Conservation (phyloP, 495 filamentous ascomycete species). For the Penicillium pancosmium region DNA sequence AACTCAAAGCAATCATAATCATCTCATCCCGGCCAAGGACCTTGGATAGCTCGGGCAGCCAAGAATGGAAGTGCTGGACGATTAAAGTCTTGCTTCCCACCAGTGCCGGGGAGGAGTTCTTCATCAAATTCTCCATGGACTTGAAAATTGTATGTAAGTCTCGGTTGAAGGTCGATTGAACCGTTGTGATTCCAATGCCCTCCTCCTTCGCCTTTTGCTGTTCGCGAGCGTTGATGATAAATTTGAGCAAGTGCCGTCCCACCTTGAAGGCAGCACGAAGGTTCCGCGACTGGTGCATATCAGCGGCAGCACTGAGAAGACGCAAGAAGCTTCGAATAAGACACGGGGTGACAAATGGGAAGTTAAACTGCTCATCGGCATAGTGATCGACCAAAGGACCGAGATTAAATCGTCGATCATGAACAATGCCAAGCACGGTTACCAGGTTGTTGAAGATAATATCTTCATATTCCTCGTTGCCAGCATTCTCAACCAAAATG, state of each 20-base stretch:
- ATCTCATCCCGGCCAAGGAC: conserved; percentile 83
- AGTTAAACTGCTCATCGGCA: conserved; percentile 86
- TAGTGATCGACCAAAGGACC: conserved; percentile 89
- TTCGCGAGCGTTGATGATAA: conserved; percentile 87
- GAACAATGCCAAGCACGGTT: conserved; percentile 86
- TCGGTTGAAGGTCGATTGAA: conserved; percentile 74
- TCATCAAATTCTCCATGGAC: conserved; percentile 85
- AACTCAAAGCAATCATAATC: conserved; percentile 85
- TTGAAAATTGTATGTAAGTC: conserved; percentile 88
- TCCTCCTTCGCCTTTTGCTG: conserved; percentile 89
- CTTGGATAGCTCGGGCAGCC: conserved; percentile 84
- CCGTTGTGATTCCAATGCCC: conserved; percentile 82
- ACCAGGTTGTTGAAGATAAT: conserved; percentile 89
- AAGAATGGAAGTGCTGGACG: conserved; percentile 95
- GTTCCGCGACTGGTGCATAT: conserved; percentile 77
- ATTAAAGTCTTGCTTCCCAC: conserved; percentile 94
- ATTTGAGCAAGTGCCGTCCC: conserved; percentile 86
- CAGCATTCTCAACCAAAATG: conserved; percentile 83
- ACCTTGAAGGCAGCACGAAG: conserved; percentile 95
- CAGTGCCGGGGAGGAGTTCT: conserved; percentile 76
- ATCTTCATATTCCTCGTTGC: conserved; percentile 90
- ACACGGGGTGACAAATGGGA: conserved; percentile 91
- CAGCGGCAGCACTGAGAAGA: conserved; percentile 75
- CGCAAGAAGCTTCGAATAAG: conserved; percentile 84
- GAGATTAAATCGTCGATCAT: conserved; percentile 91